Evolutionary conservation across 2,329 filamentous ascomycete genomes (phyloP).

Genomic region (Rhynchosporium agropyri): DNA sequence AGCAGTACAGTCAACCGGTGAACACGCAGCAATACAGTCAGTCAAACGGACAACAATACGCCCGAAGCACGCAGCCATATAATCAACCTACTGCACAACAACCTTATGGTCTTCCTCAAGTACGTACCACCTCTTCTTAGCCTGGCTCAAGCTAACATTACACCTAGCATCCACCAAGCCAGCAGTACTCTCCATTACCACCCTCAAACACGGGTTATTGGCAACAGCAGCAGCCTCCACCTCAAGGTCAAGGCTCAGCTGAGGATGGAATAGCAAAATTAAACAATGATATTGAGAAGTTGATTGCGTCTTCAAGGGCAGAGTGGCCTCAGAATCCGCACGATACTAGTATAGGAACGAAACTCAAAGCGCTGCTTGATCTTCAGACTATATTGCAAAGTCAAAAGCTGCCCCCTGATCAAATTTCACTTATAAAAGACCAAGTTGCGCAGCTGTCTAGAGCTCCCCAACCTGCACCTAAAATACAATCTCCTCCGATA

Average conservation of each 20-base stretch:
- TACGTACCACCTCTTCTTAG: conserved; percentile 27
- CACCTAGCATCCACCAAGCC: conserved; percentile 30
- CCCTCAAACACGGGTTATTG: conserved; percentile 42
- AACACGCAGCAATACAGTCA: conserved; percentile 23
- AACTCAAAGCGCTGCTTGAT: conserved; percentile 82
- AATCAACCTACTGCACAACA: conserved; percentile 31
- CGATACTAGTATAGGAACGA: conserved; percentile 75
- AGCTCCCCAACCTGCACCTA: conserved; percentile 41
- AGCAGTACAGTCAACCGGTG: conserved; percentile 21
- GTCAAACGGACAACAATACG: conserved; percentile 27
- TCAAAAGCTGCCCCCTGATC: conserved; percentile 76
- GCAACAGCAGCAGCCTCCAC: conserved; percentile 39
- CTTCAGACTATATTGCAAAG: conserved; percentile 79
- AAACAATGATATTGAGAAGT: conserved; percentile 78
- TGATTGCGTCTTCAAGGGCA: conserved; percentile 72
- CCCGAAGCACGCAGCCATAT: conserved; percentile 12
- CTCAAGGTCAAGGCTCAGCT: conserved; percentile 39
- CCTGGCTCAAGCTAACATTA: not conserved
- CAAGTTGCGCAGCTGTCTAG: conserved; percentile 74
- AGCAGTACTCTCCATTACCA: conserved; percentile 44
- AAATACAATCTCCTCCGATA: conserved; percentile 43
- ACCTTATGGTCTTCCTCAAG: conserved; percentile 37
- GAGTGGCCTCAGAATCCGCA: conserved; percentile 76
- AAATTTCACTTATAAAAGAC: conserved; percentile 81
- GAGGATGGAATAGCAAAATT: conserved; percentile 71